Evolutionary conservation across 805 yeast species (phyloP), one percentile per base, ranked within the genome.

Genomic region (Teunomyces aglyptinius): DNA sequence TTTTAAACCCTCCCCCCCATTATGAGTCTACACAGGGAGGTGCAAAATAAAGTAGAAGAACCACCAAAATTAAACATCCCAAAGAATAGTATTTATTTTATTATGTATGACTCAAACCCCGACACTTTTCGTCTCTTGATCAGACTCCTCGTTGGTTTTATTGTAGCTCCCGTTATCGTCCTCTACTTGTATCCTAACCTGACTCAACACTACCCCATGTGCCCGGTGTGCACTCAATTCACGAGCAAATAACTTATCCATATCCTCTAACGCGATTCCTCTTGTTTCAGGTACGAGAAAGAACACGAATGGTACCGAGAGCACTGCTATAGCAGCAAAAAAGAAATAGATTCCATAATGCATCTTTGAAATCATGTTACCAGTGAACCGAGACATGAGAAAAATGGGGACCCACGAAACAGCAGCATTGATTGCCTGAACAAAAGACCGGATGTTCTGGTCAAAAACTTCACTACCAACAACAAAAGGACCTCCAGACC

Each of bases 401-500:
- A 68, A 68, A 33, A 68, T 66, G 7, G 72, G 71, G 20, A 67
- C 63, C 74, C 73, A 68, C 31, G 68, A 63, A 20, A 66, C 67
- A 10, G 73, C 72, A 2, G 73, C 71, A 51, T 67, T 67, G 46
- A 68, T 65, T 46, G 71, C 71, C 54, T 67, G 72, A 29, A 65
- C 70, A 43, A 70, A 68, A 15, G 71, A 62, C 43, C 75, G 55
- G 50, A 70, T 66, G 45, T 69, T 68, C 51, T 67, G 72, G 55
- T 68, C 73, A 49, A 67, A 70, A 4, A 69, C 64, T 49, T 70
- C 75, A 36, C 65, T 49, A 3, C 74, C 73, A 32, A 68, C 66
- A 18, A 70, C 72, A 52, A 65, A 70, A 5, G 73, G 75, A 16
- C 72, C 72, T 1, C 70, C 72, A 5, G 70, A 64, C 74, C 73